A percentile compares a stretch with the other conserved stretches of the same genome.
Conservation (phyloP, 2,329 filamentous ascomycete species). For the Cercospora sp. region DNA sequence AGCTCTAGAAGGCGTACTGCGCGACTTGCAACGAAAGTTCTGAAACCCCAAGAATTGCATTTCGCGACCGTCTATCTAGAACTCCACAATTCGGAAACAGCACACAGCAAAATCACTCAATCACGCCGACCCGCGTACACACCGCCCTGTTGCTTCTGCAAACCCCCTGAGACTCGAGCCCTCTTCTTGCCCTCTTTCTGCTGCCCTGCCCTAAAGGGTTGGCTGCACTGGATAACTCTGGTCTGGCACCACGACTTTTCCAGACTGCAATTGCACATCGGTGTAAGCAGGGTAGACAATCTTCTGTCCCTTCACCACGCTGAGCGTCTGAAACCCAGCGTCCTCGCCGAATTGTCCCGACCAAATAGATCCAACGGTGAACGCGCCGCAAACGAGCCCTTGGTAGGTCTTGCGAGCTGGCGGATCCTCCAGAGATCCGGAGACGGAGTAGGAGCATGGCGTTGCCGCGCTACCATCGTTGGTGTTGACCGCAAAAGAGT, state of each 20-base stretch:
- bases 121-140: neutral
- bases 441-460: conserved; percentile 6
- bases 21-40: neutral
- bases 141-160: neutral
- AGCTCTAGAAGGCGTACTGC: neutral
- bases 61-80: neutral
- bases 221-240: neutral
- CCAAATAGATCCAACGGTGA: conserved; percentile 23
- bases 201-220: neutral
- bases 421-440: conserved; percentile 15
- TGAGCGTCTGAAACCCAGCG: conserved; percentile 26
- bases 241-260: neutral
- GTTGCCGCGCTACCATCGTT: too few species aligned
- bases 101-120: neutral
- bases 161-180: neutral
- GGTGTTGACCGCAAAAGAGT: conserved; percentile 11
- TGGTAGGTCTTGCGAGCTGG: conserved; percentile 22
- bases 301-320: conserved; percentile 22
- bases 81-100: neutral
- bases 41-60: neutral
- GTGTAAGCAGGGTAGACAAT: conserved; percentile 29
- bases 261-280: neutral
- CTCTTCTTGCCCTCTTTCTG: neutral
- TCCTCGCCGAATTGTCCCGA: conserved; percentile 25
- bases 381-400: conserved; percentile 25